Evolutionary conservation across 192 early-diverging fungal genomes (phyloP).

Genomic region (Coemansia sp.): DNA sequence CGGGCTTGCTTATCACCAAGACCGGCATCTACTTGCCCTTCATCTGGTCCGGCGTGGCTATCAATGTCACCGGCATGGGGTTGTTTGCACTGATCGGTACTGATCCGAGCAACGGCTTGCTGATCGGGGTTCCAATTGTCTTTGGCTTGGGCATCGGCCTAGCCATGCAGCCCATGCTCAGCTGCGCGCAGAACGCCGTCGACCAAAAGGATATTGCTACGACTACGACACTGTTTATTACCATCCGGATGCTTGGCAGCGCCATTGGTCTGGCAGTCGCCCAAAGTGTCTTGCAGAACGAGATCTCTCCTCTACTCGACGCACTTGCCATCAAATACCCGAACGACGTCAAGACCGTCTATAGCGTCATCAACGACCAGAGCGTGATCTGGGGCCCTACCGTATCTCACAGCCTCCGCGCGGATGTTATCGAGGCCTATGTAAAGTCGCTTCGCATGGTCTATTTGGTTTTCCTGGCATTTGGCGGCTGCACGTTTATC

Average conservation of each 20-base stretch:
- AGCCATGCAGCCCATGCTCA: conserved; percentile 43
- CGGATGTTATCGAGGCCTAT: conserved; percentile 54
- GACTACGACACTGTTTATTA: conserved; percentile 41
- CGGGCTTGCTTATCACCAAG: conserved; percentile 33
- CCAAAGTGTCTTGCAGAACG: conserved; percentile 37
- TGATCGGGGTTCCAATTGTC: conserved; percentile 45
- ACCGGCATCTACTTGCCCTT: conserved; percentile 32
- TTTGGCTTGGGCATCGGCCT: conserved; percentile 52
- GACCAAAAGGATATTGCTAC: conserved; percentile 32
- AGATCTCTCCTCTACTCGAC: conserved; percentile 14
- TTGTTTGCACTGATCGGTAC: conserved; percentile 32
- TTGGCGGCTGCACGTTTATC: conserved; percentile 52
- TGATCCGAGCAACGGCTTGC: conserved; percentile 22
- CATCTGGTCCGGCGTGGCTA: conserved; percentile 26
- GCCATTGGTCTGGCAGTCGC: conserved; percentile 40
- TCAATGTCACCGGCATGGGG: conserved; percentile 25
- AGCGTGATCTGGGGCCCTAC: conserved; percentile 23
- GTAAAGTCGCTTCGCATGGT: conserved; percentile 55
- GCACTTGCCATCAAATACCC: conserved; percentile 38
- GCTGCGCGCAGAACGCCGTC: conserved; percentile 36
- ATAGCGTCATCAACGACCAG: conserved; percentile 39
- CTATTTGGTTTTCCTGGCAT: conserved; percentile 56
- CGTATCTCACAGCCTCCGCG: conserved; percentile 34
- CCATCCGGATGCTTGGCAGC: conserved; percentile 42
- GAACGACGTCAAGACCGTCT: conserved; percentile 31